These are phyloP conservation scores for Monotropa hypopitys DNA, from an alignment of 179 eudicot genomes.

Conservation along the genomic window DNA sequence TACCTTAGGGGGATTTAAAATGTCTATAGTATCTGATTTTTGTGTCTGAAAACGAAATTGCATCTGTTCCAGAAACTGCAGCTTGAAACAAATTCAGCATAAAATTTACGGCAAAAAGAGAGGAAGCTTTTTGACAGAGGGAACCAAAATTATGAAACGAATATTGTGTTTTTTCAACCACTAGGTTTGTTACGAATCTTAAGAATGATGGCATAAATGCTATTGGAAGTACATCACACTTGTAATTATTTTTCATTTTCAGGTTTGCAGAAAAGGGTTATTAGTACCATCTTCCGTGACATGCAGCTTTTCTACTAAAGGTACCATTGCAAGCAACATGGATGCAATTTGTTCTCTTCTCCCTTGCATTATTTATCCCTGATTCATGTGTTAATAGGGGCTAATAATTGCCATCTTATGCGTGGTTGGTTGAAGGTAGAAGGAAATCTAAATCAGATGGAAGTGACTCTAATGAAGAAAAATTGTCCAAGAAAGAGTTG, in stretches of 20 bases:
- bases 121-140: background rate
- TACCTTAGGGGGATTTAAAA: background rate
- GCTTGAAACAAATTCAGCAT: background rate
- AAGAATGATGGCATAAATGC: background rate
- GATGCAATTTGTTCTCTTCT: background rate
- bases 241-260: constrained; percentile 12
- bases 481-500: constrained; percentile 64
- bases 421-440: constrained; percentile 39
- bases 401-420: background rate
- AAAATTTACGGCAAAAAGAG: background rate
- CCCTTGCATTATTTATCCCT: background rate
- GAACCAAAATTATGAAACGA: background rate
- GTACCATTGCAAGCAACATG: constrained; percentile 18
- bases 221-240: background rate
- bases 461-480: constrained; percentile 76
- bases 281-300: constrained; percentile 27
- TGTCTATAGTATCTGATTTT: constrained; percentile 1
- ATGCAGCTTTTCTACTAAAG: constrained; percentile 55
- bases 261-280: constrained; percentile 37
- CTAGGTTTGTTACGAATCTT: background rate
- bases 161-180: background rate
- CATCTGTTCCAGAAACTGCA: background rate
- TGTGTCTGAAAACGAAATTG: background rate
- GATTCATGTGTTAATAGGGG: background rate
- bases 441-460: constrained; percentile 58